These are phyloP conservation scores for Hygrophorus pudorinus DNA, from an alignment of 768 basidiomycete genomes.

Conservation along the genomic window DNA sequence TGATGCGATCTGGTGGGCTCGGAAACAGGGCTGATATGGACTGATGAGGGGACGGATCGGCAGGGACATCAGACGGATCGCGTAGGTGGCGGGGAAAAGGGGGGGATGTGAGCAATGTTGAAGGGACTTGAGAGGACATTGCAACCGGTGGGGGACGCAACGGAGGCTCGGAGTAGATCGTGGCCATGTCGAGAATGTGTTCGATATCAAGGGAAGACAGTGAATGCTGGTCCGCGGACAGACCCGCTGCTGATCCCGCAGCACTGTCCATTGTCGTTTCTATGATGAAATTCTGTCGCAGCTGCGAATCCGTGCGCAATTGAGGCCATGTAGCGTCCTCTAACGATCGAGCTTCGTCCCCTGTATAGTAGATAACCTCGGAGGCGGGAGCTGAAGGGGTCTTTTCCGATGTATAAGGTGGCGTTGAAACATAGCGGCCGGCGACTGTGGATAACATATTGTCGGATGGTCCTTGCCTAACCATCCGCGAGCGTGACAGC, in stretches of 20 bases:
- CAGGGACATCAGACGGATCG: conserved; percentile 4
- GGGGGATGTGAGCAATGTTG: background rate
- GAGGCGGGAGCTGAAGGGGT: too few relatives aligned
- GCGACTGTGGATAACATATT: too few relatives aligned
- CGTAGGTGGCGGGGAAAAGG: background rate
- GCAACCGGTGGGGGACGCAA: conserved; percentile 8
- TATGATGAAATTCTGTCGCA: too few relatives aligned
- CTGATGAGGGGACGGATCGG: background rate
- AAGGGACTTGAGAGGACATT: conserved; percentile 5
- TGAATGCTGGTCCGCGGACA: conserved; percentile 18
- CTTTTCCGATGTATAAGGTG: too few relatives aligned
- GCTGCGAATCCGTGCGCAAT: too few relatives aligned
- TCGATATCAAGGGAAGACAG: conserved; percentile 38
- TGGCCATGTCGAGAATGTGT: conserved; percentile 44
- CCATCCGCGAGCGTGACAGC: background rate
- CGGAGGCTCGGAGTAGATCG: conserved; percentile 21
- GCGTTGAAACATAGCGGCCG: too few relatives aligned
- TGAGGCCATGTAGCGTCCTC: too few relatives aligned
- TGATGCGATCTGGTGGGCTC: conserved; percentile 1
- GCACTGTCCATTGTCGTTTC: too few relatives aligned
- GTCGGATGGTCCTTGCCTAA: too few relatives aligned
- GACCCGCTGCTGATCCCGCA: conserved; percentile 1
- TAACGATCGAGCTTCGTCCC: too few relatives aligned
- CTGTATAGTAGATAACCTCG: too few relatives aligned
- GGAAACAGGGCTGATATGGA: conserved; percentile 4